These are phyloP conservation scores for Neurospora sp. DNA, from an alignment of 495 filamentous ascomycete species.

Conservation along the genomic window DNA sequence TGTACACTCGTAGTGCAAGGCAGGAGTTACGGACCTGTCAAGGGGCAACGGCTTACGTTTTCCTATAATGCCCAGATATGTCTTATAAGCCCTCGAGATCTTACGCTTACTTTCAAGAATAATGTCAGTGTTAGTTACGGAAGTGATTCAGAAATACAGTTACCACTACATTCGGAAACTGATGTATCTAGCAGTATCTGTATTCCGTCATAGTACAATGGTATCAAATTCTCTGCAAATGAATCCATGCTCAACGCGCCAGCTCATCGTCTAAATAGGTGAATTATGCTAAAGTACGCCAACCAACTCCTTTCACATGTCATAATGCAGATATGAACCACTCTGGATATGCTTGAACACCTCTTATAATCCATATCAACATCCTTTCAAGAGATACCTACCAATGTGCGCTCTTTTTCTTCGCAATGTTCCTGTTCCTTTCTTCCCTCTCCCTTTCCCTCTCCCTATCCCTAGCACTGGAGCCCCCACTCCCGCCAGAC, in stretches of 20 bases:
- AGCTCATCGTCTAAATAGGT: not conserved
- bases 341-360: not conserved
- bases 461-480: slow-evolving; percentile 15
- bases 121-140: not conserved
- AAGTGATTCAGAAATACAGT: not conserved
- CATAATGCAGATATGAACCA: not conserved
- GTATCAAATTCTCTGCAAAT: not conserved
- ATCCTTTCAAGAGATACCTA: slow-evolving; percentile 4
- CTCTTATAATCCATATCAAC: not conserved
- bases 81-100: no score
- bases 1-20: no score
- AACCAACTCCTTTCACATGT: not conserved
- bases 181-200: not conserved
- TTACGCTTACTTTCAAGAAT: no score
- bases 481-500: slow-evolving; percentile 3
- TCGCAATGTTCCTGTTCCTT: slow-evolving; percentile 24
- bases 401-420: slow-evolving; percentile 38
- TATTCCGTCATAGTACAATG: not conserved
- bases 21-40: no score
- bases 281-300: not conserved
- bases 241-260: not conserved
- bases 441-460: slow-evolving; percentile 19
- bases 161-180: not conserved
- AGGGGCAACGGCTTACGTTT: no score
- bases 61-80: no score